Evolutionary conservation across 805 yeast species (phyloP), one percentile per base, ranked within the genome.

Genomic region (Yarrowia bubula): DNA sequence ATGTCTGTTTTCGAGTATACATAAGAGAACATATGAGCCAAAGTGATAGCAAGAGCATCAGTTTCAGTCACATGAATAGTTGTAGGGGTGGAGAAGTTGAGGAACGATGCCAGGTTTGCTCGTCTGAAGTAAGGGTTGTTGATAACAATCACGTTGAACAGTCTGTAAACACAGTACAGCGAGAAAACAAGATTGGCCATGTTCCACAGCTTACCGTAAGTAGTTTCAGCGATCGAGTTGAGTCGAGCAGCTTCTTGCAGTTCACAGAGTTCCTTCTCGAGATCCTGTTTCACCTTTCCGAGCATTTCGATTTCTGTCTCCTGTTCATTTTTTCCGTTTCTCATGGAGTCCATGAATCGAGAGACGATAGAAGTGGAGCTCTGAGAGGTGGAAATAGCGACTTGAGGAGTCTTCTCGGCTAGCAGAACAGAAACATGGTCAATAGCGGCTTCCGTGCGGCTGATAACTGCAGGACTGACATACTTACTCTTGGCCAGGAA

Each of bases 131-230:
- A 67, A 1, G 76, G 75, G 65, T 74, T 74, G 17, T 74, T 67
- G 22, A 74, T 50, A 13, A 75, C 53, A 33, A 72, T 69, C 13
- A 75, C 71, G 62, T 72, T 77, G 58, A 72, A 43, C 13, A 78
- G 71, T n/a, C 81, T 70, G 71, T 79, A 78, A 10, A 78, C 69
- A 66, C 81, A 78, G 71, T 78, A 78, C 8, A 75, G 43, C 8
- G 81, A 73, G 65, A 78, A 78, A 8, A 72, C 66, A 7, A 70
- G 67, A 66, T 74, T 76, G 10, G 71, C 65, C 17, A 67, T 39
- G 10, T 65, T 55, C 63, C 70, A 67, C 13, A 76, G 17, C 38
- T 70, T 65, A 13, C 81, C 81, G 14, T 66, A 41, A 2, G 71
- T 42, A 10, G 81, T 78, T 28, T 66, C 61, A 3, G 67, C 67